A percentile compares a stretch with the other conserved stretches of the same genome.
These are phyloP conservation scores for Puccinia horiana DNA, from an alignment of 1,284 basidiomycete species.

Conservation along the genomic window DNA sequence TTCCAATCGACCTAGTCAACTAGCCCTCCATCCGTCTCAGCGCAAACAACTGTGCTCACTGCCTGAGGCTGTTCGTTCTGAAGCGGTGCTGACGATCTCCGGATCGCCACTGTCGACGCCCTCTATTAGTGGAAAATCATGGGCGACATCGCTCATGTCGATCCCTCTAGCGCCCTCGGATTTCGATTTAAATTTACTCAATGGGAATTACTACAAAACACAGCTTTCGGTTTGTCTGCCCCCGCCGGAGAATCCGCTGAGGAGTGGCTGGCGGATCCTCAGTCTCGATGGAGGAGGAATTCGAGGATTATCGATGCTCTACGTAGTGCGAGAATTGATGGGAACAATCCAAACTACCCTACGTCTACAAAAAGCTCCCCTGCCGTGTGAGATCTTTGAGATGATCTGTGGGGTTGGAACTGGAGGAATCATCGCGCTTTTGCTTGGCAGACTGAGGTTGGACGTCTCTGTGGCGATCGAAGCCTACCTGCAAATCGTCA, in stretches of 20 bases:
- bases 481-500: slow-evolving; percentile 49
- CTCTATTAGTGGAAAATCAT: slow-evolving; percentile 34
- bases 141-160: slow-evolving; percentile 46
- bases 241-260: slow-evolving; percentile 12
- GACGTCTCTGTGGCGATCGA: slow-evolving; percentile 46
- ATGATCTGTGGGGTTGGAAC: slow-evolving; percentile 52
- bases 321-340: slow-evolving; percentile 33
- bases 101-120: slow-evolving; percentile 15
- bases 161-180: slow-evolving; percentile 12
- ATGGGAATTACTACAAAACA: background rate
- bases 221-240: background rate
- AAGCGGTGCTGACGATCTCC: slow-evolving; percentile 16
- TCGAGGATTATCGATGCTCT: slow-evolving; percentile 50
- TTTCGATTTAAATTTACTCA: slow-evolving; percentile 18
- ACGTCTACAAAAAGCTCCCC: background rate
- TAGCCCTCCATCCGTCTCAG: background rate
- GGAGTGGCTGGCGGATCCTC: slow-evolving; percentile 50
- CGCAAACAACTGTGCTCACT: background rate
- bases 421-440: slow-evolving; percentile 51
- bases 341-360: slow-evolving; percentile 16
- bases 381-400: slow-evolving; percentile 51
- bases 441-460: slow-evolving; percentile 51
- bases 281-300: slow-evolving; percentile 53
- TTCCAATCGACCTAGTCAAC: background rate
- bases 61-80: slow-evolving; percentile 21